Conservation (phyloP, 768 basidiomycete genomes). For the Rhodotorula taiwanensis region DNA sequence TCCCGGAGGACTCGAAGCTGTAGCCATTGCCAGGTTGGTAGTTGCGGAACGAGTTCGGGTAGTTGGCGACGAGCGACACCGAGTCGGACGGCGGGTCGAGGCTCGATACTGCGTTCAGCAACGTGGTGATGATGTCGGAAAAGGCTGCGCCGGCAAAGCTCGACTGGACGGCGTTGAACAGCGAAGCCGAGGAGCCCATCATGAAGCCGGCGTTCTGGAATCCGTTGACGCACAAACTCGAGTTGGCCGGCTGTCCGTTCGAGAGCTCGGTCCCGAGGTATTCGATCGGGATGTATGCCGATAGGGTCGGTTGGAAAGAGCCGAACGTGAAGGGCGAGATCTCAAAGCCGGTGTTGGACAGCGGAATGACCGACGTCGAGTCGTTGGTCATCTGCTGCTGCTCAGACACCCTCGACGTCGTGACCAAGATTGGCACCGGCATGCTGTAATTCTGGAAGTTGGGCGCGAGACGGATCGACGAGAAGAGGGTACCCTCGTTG, state of each 20-base stretch:
- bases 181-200: constrained; percentile 38
- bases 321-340: constrained; percentile 48
- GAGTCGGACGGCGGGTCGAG: constrained; percentile 25
- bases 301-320: constrained; percentile 64
- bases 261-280: constrained; percentile 59
- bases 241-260: constrained; percentile 55
- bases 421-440: constrained; percentile 64
- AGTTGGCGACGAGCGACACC: constrained; percentile 40
- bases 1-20: constrained; percentile 55
- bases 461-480: constrained; percentile 47
- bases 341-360: constrained; percentile 36
- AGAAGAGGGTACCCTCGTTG: constrained; percentile 60
- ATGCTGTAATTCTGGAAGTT: constrained; percentile 51
- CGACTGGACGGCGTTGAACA: constrained; percentile 40
- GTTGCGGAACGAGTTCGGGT: constrained; percentile 52
- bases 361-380: constrained; percentile 33
- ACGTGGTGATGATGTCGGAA: constrained; percentile 3
- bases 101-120: constrained; percentile 29
- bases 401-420: constrained; percentile 44
- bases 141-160: background rate
- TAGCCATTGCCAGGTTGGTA: constrained; percentile 44
- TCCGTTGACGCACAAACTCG: constrained; percentile 56
- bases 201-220: constrained; percentile 16
- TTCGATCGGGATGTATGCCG: constrained; percentile 56
- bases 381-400: constrained; percentile 1